These are phyloP conservation scores for Trametes villosa DNA, from an alignment of 768 basidiomycete species.

Conservation along the genomic window DNA sequence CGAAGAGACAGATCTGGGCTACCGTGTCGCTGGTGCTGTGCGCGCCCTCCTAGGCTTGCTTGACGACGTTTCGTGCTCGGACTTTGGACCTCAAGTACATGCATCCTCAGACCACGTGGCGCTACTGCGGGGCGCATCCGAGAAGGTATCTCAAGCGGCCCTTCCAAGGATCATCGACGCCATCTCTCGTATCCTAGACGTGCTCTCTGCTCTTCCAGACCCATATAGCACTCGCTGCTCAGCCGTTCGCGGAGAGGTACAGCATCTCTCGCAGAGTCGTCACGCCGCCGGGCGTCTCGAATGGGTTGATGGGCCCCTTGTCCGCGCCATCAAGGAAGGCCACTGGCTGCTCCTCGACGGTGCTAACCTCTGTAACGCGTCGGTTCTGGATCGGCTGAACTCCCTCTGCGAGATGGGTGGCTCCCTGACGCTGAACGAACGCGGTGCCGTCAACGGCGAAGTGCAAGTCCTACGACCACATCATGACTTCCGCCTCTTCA, in stretches of 20 bases:
- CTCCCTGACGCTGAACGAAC: conserved; percentile 82
- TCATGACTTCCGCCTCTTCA: conserved; percentile 88
- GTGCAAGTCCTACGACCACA: conserved; percentile 82
- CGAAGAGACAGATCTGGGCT: conserved; percentile 79
- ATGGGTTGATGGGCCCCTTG: conserved; percentile 94
- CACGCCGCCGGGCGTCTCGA: conserved; percentile 67
- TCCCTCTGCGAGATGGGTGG: conserved; percentile 92
- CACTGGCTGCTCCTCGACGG: conserved; percentile 91
- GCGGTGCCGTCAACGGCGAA: conserved; percentile 78
- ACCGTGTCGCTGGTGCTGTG: conserved; percentile 42
- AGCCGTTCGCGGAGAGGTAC: conserved; percentile 30
- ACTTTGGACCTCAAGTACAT: conserved; percentile 10
- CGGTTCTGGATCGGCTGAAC: conserved; percentile 95
- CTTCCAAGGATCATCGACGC: background rate
- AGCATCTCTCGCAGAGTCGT: conserved; percentile 26
- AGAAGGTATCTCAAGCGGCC: background rate
- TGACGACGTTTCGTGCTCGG: conserved; percentile 14
- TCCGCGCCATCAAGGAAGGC: conserved; percentile 83
- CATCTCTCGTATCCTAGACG: conserved; percentile 31
- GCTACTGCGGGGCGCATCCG: conserved; percentile 18
- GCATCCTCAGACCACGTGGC: background rate
- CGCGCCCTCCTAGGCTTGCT: conserved; percentile 42
- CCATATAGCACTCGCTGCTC: conserved; percentile 11
- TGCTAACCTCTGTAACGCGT: conserved; percentile 93
- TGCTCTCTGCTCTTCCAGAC: conserved; percentile 27